A percentile compares a stretch with the other conserved stretches of the same genome.
Evolutionary conservation across 495 filamentous ascomycete genomes (phyloP).

Genomic region (Staphylotrichum longicolle): DNA sequence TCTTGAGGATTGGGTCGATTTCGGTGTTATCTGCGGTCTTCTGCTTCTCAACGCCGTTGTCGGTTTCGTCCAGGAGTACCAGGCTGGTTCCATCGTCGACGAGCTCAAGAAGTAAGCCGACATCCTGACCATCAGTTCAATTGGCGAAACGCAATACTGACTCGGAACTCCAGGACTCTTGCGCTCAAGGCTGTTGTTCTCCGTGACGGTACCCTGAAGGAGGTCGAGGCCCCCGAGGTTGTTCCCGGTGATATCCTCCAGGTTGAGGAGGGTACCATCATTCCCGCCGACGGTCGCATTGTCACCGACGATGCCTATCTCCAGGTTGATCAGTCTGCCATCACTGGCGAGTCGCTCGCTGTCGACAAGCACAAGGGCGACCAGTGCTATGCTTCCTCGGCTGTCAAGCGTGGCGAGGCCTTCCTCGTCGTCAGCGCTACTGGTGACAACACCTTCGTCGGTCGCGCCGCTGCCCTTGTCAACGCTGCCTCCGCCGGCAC

Average conservation of each 20-base stretch:
- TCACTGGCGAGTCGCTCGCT: slow-evolving; percentile 90
- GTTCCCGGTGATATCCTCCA: slow-evolving; percentile 89
- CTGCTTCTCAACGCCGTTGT: slow-evolving; percentile 78
- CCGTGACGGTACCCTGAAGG: slow-evolving; percentile 67
- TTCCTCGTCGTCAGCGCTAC: slow-evolving; percentile 77
- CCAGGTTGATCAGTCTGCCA: slow-evolving; percentile 87
- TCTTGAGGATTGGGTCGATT: slow-evolving; percentile 79
- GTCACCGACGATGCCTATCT: slow-evolving; percentile 76
- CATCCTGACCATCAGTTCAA: background rate
- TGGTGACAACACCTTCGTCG: slow-evolving; percentile 86
- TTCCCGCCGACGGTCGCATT: slow-evolving; percentile 84
- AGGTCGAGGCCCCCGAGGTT: slow-evolving; percentile 73
- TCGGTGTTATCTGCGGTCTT: slow-evolving; percentile 73
- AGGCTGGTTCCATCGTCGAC: slow-evolving; percentile 89
- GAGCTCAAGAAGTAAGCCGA: slow-evolving; percentile 67
- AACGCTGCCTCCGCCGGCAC: slow-evolving; percentile 65
- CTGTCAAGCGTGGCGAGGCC: slow-evolving; percentile 84
- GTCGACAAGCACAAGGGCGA: slow-evolving; percentile 83
- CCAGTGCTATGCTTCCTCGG: slow-evolving; percentile 77
- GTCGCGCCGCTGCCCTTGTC: slow-evolving; percentile 82
- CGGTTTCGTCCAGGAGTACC: slow-evolving; percentile 85
- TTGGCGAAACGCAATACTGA: slow-evolving; percentile 10
- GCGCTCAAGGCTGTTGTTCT: slow-evolving; percentile 82
- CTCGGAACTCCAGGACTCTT: slow-evolving; percentile 52
- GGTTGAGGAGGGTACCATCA: slow-evolving; percentile 86